Base-by-base conservation (phyloP, 1,284 basidiomycete species). In the Coniophora puteana region DNA sequence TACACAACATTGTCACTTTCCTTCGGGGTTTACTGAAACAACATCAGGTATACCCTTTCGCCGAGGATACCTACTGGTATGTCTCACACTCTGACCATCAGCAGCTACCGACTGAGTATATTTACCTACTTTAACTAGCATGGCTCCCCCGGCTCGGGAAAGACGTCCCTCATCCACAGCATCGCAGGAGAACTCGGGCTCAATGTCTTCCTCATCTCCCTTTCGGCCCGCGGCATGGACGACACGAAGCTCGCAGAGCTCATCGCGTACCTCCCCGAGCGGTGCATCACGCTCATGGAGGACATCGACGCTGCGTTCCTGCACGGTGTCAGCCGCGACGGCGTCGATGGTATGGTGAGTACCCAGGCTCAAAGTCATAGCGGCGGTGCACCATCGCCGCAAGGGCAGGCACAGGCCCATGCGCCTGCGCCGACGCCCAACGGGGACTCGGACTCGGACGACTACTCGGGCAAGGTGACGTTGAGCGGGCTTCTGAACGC, bases 301-400 rank as follows among this genome's bases (percentile, higher is more conserved):
- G 88, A 88, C 53, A 82, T 89, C 43, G 85, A 89, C 47, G 84
- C 80, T 4, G 83, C 82, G 1, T 84, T 87, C 58, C 74, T 72
- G 26, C 71, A 74, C 41, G 69, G 70, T 20, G 51, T 85, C 27
- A 78, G 68, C 42, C 76, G 79, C 14, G 57, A 62, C 16, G 41
- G 41, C 3, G 16, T 50, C 5, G 49, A 47, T 8, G 43, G 36
- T 25, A n/a, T n/a, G n/a, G n/a, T n/a, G n/a, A n/a, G n/a, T n/a
- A n/a, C n/a, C n/a, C n/a, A n/a, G n/a, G n/a, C n/a, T n/a, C n/a
- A n/a, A n/a, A n/a, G n/a, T n/a, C n/a, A n/a, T n/a, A 41, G 5
- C 3, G 26, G 0, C 23, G n/a, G n/a, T n/a, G n/a, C 10, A 4
- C 4, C 43, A 8, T 7, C 41, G 13, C 29, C 5, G 33, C 38